phyloP scores from a whole-genome alignment of 2,329 filamentous ascomycete species.

The Epichloe amarillans region DNA sequence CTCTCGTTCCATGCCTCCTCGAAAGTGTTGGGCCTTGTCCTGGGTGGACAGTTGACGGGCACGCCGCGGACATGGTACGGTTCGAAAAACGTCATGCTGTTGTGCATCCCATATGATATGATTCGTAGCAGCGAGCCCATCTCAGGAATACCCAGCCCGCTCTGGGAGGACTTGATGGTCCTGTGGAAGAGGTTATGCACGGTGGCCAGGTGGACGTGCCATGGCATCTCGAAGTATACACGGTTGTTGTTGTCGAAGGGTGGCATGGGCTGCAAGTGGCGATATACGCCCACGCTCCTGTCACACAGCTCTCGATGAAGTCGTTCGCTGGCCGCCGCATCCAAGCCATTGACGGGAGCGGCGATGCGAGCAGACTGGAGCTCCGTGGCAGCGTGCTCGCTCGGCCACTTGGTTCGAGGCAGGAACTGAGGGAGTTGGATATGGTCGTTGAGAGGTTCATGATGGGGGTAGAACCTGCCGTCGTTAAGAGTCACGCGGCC shows the following conservation, averaged over 20 bases:
- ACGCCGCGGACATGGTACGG: slow-evolving; percentile 4
- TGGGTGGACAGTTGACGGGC: neutral
- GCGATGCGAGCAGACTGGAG: neutral
- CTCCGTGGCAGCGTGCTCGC: neutral
- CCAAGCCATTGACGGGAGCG: neutral
- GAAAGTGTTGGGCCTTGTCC: neutral
- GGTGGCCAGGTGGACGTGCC: slow-evolving; percentile 8
- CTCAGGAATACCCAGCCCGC: neutral
- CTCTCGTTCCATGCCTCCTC: slow-evolving; percentile 1
- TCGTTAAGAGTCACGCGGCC: slow-evolving; percentile 2
- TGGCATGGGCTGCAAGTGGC: slow-evolving; percentile 8
- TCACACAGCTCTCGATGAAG: neutral
- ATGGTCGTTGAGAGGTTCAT: slow-evolving; percentile 4
- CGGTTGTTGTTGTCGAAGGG: slow-evolving; percentile 6
- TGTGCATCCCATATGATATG: slow-evolving; percentile 10
- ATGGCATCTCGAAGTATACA: slow-evolving; percentile 2
- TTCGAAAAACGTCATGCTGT: slow-evolving; percentile 6
- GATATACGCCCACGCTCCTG: slow-evolving; percentile 1
- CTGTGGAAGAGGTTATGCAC: slow-evolving; percentile 7
- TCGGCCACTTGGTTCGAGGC: slow-evolving; percentile 8
- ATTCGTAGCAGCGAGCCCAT: slow-evolving; percentile 8
- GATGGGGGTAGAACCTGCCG: neutral
- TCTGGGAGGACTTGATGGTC: neutral
- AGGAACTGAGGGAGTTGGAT: slow-evolving; percentile 10
- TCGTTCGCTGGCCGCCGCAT: neutral